Percentiles rank a stretch among this genome's conserved stretches.
Evolutionary conservation across 1,284 basidiomycete genomes (phyloP).

Genomic region (Trametes versicolor): DNA sequence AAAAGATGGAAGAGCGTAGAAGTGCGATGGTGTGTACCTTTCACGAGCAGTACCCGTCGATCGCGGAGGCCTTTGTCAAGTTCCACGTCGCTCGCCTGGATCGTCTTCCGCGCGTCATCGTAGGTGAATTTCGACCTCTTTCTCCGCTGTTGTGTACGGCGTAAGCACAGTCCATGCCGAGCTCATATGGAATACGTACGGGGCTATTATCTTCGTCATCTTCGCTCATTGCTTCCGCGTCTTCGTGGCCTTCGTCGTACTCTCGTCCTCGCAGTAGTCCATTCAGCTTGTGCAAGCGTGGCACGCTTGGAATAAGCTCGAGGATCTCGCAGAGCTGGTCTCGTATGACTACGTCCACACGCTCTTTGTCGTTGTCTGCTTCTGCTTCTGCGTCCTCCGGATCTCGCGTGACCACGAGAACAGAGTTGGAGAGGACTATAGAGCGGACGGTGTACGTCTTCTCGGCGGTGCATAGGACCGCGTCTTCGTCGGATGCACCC

Average conservation of each 20-base stretch:
- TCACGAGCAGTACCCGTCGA: slow-evolving; percentile 76
- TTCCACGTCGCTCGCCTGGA: slow-evolving; percentile 85
- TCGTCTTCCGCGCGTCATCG: slow-evolving; percentile 64
- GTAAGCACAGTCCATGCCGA: background rate
- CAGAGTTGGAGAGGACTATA: slow-evolving; percentile 86
- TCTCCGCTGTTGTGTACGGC: slow-evolving; percentile 26
- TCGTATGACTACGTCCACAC: slow-evolving; percentile 63
- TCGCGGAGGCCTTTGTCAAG: slow-evolving; percentile 69
- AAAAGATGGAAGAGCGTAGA: no score
- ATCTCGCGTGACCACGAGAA: slow-evolving; percentile 73
- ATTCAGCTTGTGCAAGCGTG: slow-evolving; percentile 76
- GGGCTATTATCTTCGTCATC: slow-evolving; percentile 42
- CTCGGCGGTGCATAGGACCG: slow-evolving; percentile 84
- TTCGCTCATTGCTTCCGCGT: slow-evolving; percentile 52
- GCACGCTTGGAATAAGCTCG: slow-evolving; percentile 78
- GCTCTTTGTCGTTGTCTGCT: slow-evolving; percentile 38
- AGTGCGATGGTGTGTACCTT: slow-evolving; percentile 56
- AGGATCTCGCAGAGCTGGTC: slow-evolving; percentile 82
- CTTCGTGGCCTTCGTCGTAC: slow-evolving; percentile 67
- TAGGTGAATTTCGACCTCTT: slow-evolving; percentile 58
- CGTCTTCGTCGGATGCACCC: slow-evolving; percentile 83
- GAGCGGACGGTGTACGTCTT: slow-evolving; percentile 86
- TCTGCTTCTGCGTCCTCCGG: slow-evolving; percentile 49
- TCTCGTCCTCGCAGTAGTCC: slow-evolving; percentile 68
- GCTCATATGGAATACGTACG: slow-evolving; percentile 19